Base-by-base conservation (phyloP, 345 rosid species). In the Salix viminalis region DNA sequence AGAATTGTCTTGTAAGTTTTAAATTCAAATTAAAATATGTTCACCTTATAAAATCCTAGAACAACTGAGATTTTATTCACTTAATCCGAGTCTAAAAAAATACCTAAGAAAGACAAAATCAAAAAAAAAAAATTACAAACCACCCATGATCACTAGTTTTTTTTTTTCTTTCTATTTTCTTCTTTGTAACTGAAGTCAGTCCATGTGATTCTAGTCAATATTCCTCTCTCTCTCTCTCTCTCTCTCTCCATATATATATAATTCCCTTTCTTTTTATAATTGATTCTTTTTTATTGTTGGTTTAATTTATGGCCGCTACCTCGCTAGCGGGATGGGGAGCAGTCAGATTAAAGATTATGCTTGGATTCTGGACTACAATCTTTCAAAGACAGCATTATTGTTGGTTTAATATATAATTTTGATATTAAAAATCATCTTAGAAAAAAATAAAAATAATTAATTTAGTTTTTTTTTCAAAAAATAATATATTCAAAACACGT, bases 1-100 rank as follows among this genome's bases (percentile, higher is more conserved):
- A 34, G 36, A 34, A 4, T 0, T 34, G 6, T 34, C 5, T 34
- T 4, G 5, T 0, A 34, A 34, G 1, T 34, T 34, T 34, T 34
- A 1, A 4, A 4, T 34, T 34, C 34, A 4, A 4, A 6, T 34
- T 34, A 34, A 0, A 0, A 1, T 34, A 1, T 34, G 1, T 0
- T 34, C 1, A 34, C 0, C 5, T 32, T 32, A 32, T 32, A 32
- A 32, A 4, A 32, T 32, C 0, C 5, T 4, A 0, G 0, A 34
- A 34, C 5, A 34, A 34, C 1, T 34, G 5, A 34, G 0, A 34
- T 34, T 34, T 34, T 4, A 34, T 34, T 34, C 5, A 34, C 6
- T 34, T 4, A 34, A 34, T 0, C 6, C 1, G 36, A 34, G 36
- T 32, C 36, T 0, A 0, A 0, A 34, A 34, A 34, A 34, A 34